These are phyloP conservation scores for Neofusicoccum sp. DNA, from an alignment of 2,329 filamentous ascomycete species.

Conservation along the genomic window DNA sequence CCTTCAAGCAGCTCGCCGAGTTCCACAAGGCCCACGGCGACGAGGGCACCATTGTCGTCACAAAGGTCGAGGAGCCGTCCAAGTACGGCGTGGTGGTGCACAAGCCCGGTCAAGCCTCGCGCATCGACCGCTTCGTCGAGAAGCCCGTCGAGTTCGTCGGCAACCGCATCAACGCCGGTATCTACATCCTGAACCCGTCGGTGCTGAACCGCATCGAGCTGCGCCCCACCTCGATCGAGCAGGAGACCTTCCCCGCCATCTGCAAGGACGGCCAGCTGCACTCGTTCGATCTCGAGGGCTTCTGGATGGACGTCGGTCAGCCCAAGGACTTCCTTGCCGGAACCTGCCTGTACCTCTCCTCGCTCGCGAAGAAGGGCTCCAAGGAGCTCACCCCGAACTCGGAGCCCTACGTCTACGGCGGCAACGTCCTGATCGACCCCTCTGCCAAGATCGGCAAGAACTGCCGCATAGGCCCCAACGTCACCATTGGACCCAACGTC, in stretches of 20 bases:
- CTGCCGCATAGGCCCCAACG: conserved; percentile 96
- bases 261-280: conserved; percentile 87
- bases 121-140: conserved; percentile 98
- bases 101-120: conserved; percentile 86
- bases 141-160: conserved; percentile 98
- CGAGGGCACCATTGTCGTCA: conserved; percentile 97
- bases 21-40: conserved; percentile 94
- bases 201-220: conserved; percentile 91
- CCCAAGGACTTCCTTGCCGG: conserved; percentile 97
- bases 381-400: conserved; percentile 75
- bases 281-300: conserved; percentile 94
- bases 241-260: conserved; percentile 97
- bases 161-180: conserved; percentile 97
- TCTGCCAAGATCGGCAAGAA: conserved; percentile 96
- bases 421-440: conserved; percentile 94
- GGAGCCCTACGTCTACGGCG: conserved; percentile 83
- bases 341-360: conserved; percentile 94
- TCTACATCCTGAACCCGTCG: conserved; percentile 96
- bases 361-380: conserved; percentile 84
- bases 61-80: conserved; percentile 97
- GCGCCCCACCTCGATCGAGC: conserved; percentile 95
- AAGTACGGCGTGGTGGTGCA: conserved; percentile 99
- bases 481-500: conserved; percentile 91
- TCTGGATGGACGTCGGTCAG: conserved; percentile 99
- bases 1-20: conserved; percentile 83